Evolutionary conservation across 78 protist genomes (phyloP), one percentile per base, ranked within the genome.

Genomic region (Mantamonas sphyraenae): DNA sequence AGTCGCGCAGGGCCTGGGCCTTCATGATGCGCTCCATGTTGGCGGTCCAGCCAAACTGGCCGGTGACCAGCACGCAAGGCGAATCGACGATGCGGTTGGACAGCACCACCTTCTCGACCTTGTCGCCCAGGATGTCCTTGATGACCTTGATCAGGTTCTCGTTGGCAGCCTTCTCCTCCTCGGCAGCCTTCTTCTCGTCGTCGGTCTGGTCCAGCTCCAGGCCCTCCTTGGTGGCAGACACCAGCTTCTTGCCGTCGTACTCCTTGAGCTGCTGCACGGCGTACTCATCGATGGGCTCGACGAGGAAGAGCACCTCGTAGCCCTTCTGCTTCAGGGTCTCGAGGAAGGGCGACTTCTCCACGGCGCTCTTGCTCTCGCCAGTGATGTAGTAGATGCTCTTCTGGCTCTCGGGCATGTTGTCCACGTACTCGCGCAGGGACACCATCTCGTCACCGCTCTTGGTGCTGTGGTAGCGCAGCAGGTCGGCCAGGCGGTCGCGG

Each of bases 221-320:
- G 35, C 97, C 97, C 88, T 97, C 99, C 91, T 97, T 95, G 77
- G 99, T 93, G 79, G 93, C 95, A 73, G 91, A 89, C 38, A 92
- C 89, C 61, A 95, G 87, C 88, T 94, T 95, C 95, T 95, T 90
- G 86, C 94, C 97, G 50, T 97, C 99, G 78, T 64, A 97, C 78
- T 96, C 99, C 85, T 91, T 93, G 71, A 97, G 87, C 87, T 95
- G 98, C 83, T 91, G 96, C 58, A 96, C 95, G 51, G 90, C 80
- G 88, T 95, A 95, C 92, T 98, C 99, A 73, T 98, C 99, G 60
- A 98, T 95, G 64, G 99, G 99, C 80, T 98, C 99, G 31, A 45
- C 37, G 96, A 98, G 74, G 95, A 87, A 95, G 57, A 98, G 90
- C 58, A 97, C 99, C 83, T 97, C 99, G 68, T 51, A 59, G 47